Percentiles rank a stretch among this genome's conserved stretches.
Evolutionary conservation across 805 yeast species (phyloP).

Genomic region (Nakazawaea wickerhamii): DNA sequence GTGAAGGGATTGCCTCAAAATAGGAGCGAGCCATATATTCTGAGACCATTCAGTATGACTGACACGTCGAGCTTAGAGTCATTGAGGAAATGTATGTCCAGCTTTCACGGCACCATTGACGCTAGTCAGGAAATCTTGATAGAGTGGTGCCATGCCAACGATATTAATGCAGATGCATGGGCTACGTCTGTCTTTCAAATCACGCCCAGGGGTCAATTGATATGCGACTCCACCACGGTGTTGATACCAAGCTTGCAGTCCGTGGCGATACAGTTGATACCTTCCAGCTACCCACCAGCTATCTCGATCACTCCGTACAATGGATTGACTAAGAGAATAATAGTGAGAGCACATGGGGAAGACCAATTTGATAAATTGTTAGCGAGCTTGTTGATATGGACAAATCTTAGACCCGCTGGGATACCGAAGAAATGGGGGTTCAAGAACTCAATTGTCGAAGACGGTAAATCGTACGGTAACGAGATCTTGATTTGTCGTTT

Average conservation of each 20-base stretch:
- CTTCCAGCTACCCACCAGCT: conserved; percentile 27
- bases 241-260: conserved; percentile 24
- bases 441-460: conserved; percentile 24
- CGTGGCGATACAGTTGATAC: conserved; percentile 20
- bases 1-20: no score
- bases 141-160: conserved; percentile 20
- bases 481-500: conserved; percentile 56
- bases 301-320: conserved; percentile 36
- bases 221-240: conserved; percentile 17
- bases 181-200: conserved; percentile 20
- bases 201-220: conserved; percentile 22
- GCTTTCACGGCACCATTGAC: conserved; percentile 1
- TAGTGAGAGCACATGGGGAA: conserved; percentile 28
- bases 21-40: no score
- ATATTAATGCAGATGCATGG: conserved; percentile 17
- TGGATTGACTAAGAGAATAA: conserved; percentile 27
- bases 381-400: conserved; percentile 43
- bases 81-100: conserved; percentile 1
- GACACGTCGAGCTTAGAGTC: conserved; percentile 1
- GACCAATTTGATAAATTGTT: conserved; percentile 35
- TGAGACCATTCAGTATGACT: conserved; percentile 1
- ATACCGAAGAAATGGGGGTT: conserved; percentile 44
- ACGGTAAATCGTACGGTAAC: conserved; percentile 19
- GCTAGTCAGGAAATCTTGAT: conserved; percentile 6
- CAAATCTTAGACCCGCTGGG: conserved; percentile 40